Evolutionary conservation across 768 basidiomycete genomes (phyloP), one percentile per base, ranked within the genome.

Genomic region (Pulveroboletus sp.): DNA sequence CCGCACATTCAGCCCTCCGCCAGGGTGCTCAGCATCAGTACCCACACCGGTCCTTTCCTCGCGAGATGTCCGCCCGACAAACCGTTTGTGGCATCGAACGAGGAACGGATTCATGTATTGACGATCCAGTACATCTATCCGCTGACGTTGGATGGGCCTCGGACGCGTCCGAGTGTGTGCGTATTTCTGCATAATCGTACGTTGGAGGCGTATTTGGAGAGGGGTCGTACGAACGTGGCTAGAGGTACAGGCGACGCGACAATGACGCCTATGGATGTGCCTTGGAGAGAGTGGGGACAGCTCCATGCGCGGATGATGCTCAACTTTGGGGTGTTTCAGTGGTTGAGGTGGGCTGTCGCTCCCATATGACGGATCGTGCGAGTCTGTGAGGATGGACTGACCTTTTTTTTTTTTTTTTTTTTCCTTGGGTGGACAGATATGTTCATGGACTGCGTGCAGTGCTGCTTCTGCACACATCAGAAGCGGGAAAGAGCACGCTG

Each of bases 371-470:
- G 14, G 8, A 1, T 21, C 21, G 10, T 2, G 14, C 3, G 14
- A n/a, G 39, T 40, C 2, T 5, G 26, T 14, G 14, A 24, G 2
- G 27, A 8, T 21, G 40, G 28, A 9, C 44, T 50, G 8, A 43
- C 27, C 27, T 7, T 7, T 27, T 11, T 32, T 3, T 26, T 39
- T 21, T 3, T 28, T 28, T 1, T 28, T 28, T 28, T 28, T 28
- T 28, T 28, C 27, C 27, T n/a, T 15, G 31, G 17, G 0, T 9
- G 28, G 8, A 9, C 21, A 73, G 73, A 45, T 72, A 75, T n/a
- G 70, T 74, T 1, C 72, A 76, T n/a, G 75, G 73, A 5, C 56
- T 66, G 31, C 68, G 74, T 10, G 64, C 74, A 21, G 68, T 70
- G 8, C 55, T 71, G 28, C 43, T 59, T 26, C 59, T 62, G 6